Conservation (phyloP, 495 filamentous ascomycete species). For the Podospora pseudoanserina region DNA sequence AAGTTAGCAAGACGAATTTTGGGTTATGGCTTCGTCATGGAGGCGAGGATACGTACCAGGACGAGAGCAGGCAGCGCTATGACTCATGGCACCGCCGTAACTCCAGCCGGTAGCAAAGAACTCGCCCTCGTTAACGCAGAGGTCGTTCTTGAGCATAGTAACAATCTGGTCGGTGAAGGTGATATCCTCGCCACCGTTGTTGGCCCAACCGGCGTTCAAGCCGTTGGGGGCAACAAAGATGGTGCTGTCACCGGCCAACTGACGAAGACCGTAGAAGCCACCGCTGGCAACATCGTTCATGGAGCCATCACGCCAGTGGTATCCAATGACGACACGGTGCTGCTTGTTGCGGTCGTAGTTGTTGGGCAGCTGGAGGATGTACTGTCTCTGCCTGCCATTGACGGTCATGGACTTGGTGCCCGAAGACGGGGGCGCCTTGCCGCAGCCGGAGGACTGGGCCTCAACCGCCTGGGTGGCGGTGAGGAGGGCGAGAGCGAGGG, state of each 20-base stretch:
- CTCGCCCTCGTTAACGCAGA: conserved; percentile 43
- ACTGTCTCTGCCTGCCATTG: conserved; percentile 31
- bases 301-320: conserved; percentile 41
- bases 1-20: background rate
- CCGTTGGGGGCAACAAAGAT: conserved; percentile 48
- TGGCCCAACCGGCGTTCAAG: conserved; percentile 45
- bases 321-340: conserved; percentile 39
- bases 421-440: conserved; percentile 33
- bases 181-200: conserved; percentile 42
- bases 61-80: conserved; percentile 14
- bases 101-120: conserved; percentile 47
- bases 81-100: conserved; percentile 49
- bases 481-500: background rate
- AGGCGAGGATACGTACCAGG: background rate
- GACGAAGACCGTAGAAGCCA: conserved; percentile 37
- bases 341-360: conserved; percentile 40
- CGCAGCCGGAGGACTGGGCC: conserved; percentile 37
- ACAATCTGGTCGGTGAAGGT: conserved; percentile 40
- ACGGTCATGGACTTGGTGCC: conserved; percentile 34
- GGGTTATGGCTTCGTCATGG: background rate
- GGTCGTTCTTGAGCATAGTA: conserved; percentile 34
- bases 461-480: conserved; percentile 6
- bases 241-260: conserved; percentile 36
- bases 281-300: conserved; percentile 30
- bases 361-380: conserved; percentile 39